Evolutionary conservation across 805 yeast genomes (phyloP).

Genomic region (Barnettozyma sucrosica): DNA sequence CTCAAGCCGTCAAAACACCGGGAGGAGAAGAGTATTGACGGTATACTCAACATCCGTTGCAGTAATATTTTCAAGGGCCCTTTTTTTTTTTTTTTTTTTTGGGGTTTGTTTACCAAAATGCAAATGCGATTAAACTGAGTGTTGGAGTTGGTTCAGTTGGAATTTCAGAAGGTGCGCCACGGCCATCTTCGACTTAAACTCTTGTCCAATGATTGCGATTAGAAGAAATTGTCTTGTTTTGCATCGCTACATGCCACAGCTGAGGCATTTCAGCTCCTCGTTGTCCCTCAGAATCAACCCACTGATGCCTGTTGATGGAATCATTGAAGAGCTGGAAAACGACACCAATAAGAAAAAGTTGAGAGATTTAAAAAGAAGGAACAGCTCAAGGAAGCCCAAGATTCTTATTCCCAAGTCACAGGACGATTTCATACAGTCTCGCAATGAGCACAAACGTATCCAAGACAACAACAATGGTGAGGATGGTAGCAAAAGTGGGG

Average conservation of each 20-base stretch:
- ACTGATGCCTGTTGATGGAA: conserved; percentile 19
- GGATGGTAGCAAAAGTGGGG: neutral
- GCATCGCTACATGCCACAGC: neutral
- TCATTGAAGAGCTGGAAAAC: conserved; percentile 22
- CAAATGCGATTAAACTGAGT: too few species aligned
- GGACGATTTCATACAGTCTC: conserved; percentile 14
- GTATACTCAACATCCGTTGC: too few species aligned
- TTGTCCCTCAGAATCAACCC: conserved; percentile 16
- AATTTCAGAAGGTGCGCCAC: too few species aligned
- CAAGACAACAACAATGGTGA: conserved; percentile 1
- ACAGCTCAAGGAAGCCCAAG: conserved; percentile 14
- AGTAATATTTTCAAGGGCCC: too few species aligned
- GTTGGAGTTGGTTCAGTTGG: too few species aligned
- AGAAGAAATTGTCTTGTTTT: neutral
- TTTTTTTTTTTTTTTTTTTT: too few species aligned
- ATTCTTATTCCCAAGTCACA: conserved; percentile 19
- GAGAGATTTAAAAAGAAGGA: conserved; percentile 6
- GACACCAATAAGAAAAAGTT: conserved; percentile 10
- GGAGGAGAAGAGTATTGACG: too few species aligned
- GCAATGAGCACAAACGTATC: neutral
- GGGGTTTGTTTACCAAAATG: too few species aligned
- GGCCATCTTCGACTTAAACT: neutral
- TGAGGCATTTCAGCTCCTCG: conserved; percentile 1
- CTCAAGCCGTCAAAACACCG: too few species aligned
- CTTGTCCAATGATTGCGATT: neutral